These are phyloP conservation scores for Elsinoe arachidis DNA, from an alignment of 2,329 filamentous ascomycete species.

Conservation along the genomic window DNA sequence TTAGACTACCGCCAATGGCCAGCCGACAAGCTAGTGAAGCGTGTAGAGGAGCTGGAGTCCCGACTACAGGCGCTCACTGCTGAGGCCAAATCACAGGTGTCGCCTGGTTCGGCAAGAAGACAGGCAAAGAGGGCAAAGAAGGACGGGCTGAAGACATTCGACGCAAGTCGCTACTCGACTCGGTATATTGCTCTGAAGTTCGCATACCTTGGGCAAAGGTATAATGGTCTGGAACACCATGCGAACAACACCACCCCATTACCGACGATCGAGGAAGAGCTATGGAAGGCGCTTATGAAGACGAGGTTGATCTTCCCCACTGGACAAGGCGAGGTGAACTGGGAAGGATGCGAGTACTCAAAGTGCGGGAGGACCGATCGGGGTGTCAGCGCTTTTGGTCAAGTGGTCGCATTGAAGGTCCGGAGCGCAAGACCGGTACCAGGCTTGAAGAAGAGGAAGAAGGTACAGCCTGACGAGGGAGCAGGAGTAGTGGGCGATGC, in stretches of 20 bases:
- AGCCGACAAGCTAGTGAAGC: slow-evolving; percentile 57
- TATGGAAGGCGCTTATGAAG: slow-evolving; percentile 85
- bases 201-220: slow-evolving; percentile 82
- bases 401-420: slow-evolving; percentile 78
- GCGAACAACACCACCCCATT: slow-evolving; percentile 57
- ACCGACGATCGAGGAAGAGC: slow-evolving; percentile 81
- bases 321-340: slow-evolving; percentile 51
- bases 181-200: slow-evolving; percentile 85
- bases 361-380: slow-evolving; percentile 92
- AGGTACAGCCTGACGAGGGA: background rate
- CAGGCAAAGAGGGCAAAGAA: slow-evolving; percentile 16
- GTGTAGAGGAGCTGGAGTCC: slow-evolving; percentile 59
- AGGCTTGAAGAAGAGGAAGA: slow-evolving; percentile 16
- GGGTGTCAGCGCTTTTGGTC: slow-evolving; percentile 93
- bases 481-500: slow-evolving; percentile 16
- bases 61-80: slow-evolving; percentile 48
- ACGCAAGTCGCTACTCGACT: slow-evolving; percentile 72
- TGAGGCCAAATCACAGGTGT: slow-evolving; percentile 10
- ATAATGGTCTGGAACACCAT: slow-evolving; percentile 89
- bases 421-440: slow-evolving; percentile 61
- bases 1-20: slow-evolving; percentile 58
- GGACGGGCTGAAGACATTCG: slow-evolving; percentile 47
- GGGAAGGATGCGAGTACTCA: slow-evolving; percentile 78
- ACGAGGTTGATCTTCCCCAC: slow-evolving; percentile 71
- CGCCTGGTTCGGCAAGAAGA: slow-evolving; percentile 15